Percentiles rank a stretch among this genome's conserved stretches.
Conservation (phyloP, 75 land plant genomes). For the Pinus albicaulis region DNA sequence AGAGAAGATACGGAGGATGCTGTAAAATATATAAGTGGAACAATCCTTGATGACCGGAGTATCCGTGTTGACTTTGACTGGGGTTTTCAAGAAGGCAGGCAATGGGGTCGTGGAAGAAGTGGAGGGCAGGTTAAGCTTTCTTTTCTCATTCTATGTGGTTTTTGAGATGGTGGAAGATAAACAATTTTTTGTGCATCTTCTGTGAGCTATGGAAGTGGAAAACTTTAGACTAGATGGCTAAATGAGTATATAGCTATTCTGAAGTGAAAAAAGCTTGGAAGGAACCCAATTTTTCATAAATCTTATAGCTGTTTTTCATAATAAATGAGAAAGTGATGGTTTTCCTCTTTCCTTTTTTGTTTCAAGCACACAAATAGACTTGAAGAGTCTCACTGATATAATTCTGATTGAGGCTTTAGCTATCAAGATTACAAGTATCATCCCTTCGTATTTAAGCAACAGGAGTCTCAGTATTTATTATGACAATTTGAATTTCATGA, state of each 20-base stretch:
- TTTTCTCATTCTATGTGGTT: conserved; percentile 2
- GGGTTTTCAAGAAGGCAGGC: conserved; percentile 98
- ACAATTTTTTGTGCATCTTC: conserved; percentile 1
- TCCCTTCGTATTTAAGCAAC: neutral
- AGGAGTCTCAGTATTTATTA: neutral
- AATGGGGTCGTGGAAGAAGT: conserved; percentile 99
- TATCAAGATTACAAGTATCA: neutral
- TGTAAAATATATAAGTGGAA: conserved; percentile 96
- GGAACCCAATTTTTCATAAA: neutral
- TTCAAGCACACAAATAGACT: neutral
- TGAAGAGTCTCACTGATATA: neutral
- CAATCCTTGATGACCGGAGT: conserved; percentile 94
- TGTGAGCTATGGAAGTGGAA: neutral
- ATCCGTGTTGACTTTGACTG: conserved; percentile 99
- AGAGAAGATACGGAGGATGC: conserved; percentile 93
- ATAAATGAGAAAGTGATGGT: neutral
- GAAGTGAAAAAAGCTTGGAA: neutral
- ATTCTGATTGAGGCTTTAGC: neutral
- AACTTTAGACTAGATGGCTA: neutral
- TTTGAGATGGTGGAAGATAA: neutral
- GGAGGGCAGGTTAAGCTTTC: conserved; percentile 86
- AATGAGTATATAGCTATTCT: neutral
- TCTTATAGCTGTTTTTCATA: neutral
- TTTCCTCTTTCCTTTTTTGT: neutral
- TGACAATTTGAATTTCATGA: neutral